Conservation (phyloP, 805 yeast species). For the Wickerhamomyces ciferrii region DNA sequence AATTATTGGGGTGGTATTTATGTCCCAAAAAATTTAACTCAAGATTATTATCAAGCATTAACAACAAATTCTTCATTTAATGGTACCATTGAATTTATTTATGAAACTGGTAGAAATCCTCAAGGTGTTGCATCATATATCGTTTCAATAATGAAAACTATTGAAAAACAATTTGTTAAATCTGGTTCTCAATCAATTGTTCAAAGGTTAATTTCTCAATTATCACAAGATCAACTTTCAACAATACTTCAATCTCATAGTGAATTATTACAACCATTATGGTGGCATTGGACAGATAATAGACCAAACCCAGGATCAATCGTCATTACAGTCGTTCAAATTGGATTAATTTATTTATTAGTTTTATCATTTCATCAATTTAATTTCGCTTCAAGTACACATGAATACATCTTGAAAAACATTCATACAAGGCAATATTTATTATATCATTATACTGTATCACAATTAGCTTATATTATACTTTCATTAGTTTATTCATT, state of each 20-base stretch:
- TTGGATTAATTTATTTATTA: slow-evolving; percentile 62
- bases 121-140: slow-evolving; percentile 35
- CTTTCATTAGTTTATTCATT: slow-evolving; percentile 49
- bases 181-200: slow-evolving; percentile 18
- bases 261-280: slow-evolving; percentile 14
- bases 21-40: slow-evolving; percentile 41
- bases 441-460: slow-evolving; percentile 38
- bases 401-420: slow-evolving; percentile 36
- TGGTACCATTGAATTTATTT: slow-evolving; percentile 29
- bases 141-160: slow-evolving; percentile 28
- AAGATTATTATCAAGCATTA: slow-evolving; percentile 15
- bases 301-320: slow-evolving; percentile 40
- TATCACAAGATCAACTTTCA: slow-evolving; percentile 1
- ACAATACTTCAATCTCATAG: slow-evolving; percentile 22
- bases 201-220: slow-evolving; percentile 9
- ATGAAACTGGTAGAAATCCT: slow-evolving; percentile 58
- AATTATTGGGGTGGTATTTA: slow-evolving; percentile 55
- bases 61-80: slow-evolving; percentile 7
- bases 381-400: slow-evolving; percentile 46
- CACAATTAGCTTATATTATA: slow-evolving; percentile 45
- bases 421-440: slow-evolving; percentile 36
- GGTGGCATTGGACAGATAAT: slow-evolving; percentile 28
- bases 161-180: slow-evolving; percentile 8
- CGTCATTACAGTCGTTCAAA: slow-evolving; percentile 54
- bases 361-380: slow-evolving; percentile 67